phyloP scores from a whole-genome alignment of 768 basidiomycete species.

The Amanita fuliginea region DNA sequence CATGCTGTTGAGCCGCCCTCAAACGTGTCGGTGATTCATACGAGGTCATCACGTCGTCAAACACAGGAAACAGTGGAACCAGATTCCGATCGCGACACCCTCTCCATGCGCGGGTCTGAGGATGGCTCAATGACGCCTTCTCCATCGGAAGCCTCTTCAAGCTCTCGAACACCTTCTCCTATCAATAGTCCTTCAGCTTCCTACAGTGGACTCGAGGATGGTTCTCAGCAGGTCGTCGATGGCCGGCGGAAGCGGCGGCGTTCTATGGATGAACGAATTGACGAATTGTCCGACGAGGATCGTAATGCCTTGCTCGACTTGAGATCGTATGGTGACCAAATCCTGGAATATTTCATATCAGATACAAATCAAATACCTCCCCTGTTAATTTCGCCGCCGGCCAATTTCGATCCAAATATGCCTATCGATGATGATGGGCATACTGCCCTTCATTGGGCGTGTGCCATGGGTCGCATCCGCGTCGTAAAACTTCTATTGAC shows the following conservation, averaged over 20 bases:
- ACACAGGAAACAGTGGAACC: constrained; percentile 35
- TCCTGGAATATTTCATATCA: constrained; percentile 97
- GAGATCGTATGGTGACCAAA: constrained; percentile 85
- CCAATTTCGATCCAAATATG: constrained; percentile 91
- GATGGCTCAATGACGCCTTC: constrained; percentile 88
- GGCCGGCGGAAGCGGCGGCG: constrained; percentile 35
- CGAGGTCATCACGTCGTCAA: constrained; percentile 53
- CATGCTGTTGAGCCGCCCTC: constrained; percentile 24
- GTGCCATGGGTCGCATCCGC: constrained; percentile 95
- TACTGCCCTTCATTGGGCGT: constrained; percentile 96
- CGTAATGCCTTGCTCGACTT: constrained; percentile 40
- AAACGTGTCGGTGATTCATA: constrained; percentile 29
- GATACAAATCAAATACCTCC: constrained; percentile 88
- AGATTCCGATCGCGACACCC: constrained; percentile 49
- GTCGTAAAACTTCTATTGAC: constrained; percentile 91
- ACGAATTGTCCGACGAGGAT: constrained; percentile 34
- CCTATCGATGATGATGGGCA: constrained; percentile 98
- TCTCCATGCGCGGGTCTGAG: constrained; percentile 69
- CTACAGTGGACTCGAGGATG: constrained; percentile 30
- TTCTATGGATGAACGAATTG: constrained; percentile 33
- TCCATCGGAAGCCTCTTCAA: constrained; percentile 75
- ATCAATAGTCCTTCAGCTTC: constrained; percentile 48
- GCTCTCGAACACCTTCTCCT: constrained; percentile 91
- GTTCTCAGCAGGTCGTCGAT: constrained; percentile 21
- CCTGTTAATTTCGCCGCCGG: constrained; percentile 77